These are phyloP conservation scores for Nemania sp. DNA, from an alignment of 2,329 filamentous ascomycete species.

Conservation along the genomic window DNA sequence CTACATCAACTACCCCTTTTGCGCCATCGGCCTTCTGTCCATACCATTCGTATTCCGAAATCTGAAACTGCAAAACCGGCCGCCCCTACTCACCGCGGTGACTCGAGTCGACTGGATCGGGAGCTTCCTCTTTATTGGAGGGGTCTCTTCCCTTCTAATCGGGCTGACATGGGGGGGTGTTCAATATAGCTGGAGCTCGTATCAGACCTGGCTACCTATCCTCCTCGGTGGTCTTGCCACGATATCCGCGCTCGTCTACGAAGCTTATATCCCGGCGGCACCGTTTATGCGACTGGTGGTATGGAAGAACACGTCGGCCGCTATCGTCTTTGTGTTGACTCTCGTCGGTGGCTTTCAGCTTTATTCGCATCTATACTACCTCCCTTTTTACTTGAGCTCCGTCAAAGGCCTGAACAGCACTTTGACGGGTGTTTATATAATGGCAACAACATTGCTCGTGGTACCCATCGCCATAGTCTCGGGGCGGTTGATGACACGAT, in stretches of 20 bases:
- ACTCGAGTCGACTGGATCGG: constrained; percentile 53
- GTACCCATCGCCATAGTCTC: constrained; percentile 5
- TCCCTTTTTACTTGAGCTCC: constrained; percentile 20
- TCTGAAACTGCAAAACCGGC: constrained; percentile 6
- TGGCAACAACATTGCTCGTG: constrained; percentile 18
- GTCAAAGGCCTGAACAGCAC: constrained; percentile 15
- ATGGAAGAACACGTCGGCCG: constrained; percentile 13
- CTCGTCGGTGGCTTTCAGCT: constrained; percentile 9
- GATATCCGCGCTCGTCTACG: constrained; percentile 31
- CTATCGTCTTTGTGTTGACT: constrained; percentile 11
- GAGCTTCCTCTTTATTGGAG: constrained; percentile 52
- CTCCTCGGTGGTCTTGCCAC: constrained; percentile 29
- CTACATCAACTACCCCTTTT: constrained; percentile 31
- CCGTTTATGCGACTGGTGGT: constrained; percentile 22
- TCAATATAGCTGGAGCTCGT: constrained; percentile 45
- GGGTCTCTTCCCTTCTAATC: constrained; percentile 51
- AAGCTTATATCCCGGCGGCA: constrained; percentile 17
- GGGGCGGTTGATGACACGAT: constrained; percentile 18
- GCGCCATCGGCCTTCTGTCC: constrained; percentile 26
- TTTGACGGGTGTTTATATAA: constrained; percentile 20
- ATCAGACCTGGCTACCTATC: constrained; percentile 34
- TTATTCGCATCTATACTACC: constrained; percentile 20
- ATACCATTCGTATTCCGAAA: constrained; percentile 28
- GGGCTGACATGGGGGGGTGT: constrained; percentile 54
- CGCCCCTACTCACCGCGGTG: constrained; percentile 8